Percentiles rank a stretch among this genome's conserved stretches.
phyloP scores from a whole-genome alignment of 169 alveolate species.

The Plasmodium reichenowi region DNA sequence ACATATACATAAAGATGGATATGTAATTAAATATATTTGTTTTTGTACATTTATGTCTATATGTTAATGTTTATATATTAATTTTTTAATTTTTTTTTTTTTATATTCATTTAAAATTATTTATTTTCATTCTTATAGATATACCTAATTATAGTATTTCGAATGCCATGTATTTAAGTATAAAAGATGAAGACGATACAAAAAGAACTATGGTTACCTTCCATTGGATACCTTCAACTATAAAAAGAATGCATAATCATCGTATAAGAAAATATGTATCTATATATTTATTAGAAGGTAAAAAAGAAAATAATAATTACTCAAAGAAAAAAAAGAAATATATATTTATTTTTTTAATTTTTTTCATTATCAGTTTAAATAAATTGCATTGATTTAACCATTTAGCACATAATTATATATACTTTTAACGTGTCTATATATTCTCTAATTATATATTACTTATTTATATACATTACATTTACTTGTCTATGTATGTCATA shows the following conservation, averaged over 20 bases:
- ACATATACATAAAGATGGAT: too few relatives aligned
- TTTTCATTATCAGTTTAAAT: background rate
- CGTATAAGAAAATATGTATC: conserved; percentile 20
- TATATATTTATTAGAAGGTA: conserved; percentile 28
- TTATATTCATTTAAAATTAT: too few relatives aligned
- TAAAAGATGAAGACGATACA: conserved; percentile 8
- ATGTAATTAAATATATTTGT: too few relatives aligned
- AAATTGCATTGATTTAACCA: too few relatives aligned
- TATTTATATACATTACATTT: too few relatives aligned
- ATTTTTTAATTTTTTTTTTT: too few relatives aligned
- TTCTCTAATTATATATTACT: too few relatives aligned
- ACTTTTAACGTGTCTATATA: too few relatives aligned
- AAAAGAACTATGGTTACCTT: conserved; percentile 23
- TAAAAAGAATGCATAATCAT: conserved; percentile 14
- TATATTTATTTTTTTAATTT: background rate
- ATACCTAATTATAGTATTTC: conserved; percentile 26
- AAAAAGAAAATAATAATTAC: background rate
- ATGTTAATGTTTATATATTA: too few relatives aligned
- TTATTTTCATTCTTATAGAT: conserved; percentile 7
- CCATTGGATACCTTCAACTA: conserved; percentile 55
- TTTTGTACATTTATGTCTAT: too few relatives aligned
- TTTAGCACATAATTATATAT: too few relatives aligned
- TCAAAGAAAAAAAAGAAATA: background rate
- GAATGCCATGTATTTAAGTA: conserved; percentile 39
- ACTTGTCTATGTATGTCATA: too few relatives aligned